Evolutionary conservation across 2,329 filamentous ascomycete species (phyloP).

Genomic region (Cyphellophora europaea): DNA sequence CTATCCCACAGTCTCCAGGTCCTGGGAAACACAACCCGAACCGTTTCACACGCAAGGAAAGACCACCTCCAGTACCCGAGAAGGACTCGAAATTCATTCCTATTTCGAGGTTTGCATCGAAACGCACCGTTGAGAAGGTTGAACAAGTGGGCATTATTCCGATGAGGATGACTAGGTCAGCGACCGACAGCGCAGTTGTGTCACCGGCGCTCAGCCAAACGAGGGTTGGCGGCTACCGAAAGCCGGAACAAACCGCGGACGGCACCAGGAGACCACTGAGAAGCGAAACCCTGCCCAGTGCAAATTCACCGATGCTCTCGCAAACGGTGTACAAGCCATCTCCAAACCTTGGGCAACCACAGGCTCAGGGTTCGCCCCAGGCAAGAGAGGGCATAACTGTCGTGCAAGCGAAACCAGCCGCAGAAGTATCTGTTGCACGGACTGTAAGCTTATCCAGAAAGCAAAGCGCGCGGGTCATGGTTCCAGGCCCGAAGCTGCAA

Average conservation of each 20-base stretch:
- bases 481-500: conserved; percentile 8
- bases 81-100: conserved; percentile 19
- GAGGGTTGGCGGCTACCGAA: background rate
- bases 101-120: conserved; percentile 17
- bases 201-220: background rate
- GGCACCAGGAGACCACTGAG: background rate
- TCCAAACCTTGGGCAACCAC: background rate
- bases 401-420: conserved; percentile 5
- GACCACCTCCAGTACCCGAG: conserved; percentile 13
- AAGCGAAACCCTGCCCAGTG: background rate
- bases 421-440: conserved; percentile 16
- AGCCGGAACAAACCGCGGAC: background rate
- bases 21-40: conserved; percentile 1
- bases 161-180: conserved; percentile 7
- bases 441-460: conserved; percentile 17
- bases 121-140: conserved; percentile 13
- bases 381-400: background rate
- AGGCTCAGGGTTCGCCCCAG: background rate
- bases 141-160: conserved; percentile 12
- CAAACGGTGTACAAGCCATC: background rate
- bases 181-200: conserved; percentile 8
- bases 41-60: conserved; percentile 4
- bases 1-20: conserved; percentile 14
- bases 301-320: background rate
- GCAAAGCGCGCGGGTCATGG: conserved; percentile 12